A percentile compares a stretch with the other conserved stretches of the same genome.
Evolutionary conservation across 331 rosid genomes (phyloP).

Genomic region (Cydonia oblonga): DNA sequence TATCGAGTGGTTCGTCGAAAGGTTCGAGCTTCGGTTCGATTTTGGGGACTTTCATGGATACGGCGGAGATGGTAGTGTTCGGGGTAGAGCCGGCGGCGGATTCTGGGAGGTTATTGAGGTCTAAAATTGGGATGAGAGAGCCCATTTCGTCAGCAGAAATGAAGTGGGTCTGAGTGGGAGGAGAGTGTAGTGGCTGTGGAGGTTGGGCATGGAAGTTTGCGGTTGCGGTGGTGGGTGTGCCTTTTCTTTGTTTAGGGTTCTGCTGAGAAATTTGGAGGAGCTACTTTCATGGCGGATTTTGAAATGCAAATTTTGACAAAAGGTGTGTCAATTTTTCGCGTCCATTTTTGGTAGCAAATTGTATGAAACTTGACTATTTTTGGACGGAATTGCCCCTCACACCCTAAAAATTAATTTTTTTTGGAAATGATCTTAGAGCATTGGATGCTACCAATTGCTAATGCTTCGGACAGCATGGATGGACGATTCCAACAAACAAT

Average conservation of each 20-base stretch:
- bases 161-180: not conserved
- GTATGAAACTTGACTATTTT: not conserved
- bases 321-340: not conserved
- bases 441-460: not conserved
- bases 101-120: slow-evolving; percentile 40
- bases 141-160: slow-evolving; percentile 19
- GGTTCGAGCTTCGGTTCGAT: slow-evolving; percentile 69
- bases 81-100: not conserved
- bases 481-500: not conserved
- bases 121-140: slow-evolving; percentile 37
- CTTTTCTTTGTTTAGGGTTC: slow-evolving; percentile 13
- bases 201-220: slow-evolving; percentile 5
- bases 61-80: slow-evolving; percentile 6
- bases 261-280: not conserved
- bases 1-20: slow-evolving; percentile 25
- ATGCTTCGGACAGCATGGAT: not conserved
- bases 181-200: not conserved
- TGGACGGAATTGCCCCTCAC: not conserved
- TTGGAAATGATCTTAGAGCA: not conserved
- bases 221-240: not conserved
- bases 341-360: not conserved
- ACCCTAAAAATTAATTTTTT: too few relatives aligned
- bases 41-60: slow-evolving; percentile 24
- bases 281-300: slow-evolving; percentile 8
- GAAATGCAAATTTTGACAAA: not conserved